Evolutionary conservation across 495 filamentous ascomycete species (phyloP), one percentile per base, ranked within the genome.

Genomic region (Umbilicaria muhlenbergii): DNA sequence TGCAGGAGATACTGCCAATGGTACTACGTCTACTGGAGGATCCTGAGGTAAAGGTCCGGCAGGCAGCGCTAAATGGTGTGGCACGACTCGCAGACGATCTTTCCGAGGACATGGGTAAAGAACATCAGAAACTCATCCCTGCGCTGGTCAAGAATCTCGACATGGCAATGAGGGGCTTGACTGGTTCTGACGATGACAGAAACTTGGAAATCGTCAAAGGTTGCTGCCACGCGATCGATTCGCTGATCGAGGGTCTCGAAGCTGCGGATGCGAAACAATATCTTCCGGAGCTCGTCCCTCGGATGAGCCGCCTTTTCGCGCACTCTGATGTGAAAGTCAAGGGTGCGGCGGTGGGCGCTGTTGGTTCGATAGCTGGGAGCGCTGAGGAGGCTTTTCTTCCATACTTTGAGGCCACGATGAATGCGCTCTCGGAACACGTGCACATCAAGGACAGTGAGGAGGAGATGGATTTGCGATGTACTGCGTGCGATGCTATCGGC

Each of bases 31-130:
- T 98, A 7, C 74, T 98, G 15, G 79, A 82, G 51, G 91, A 98
- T 52, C 68, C 71, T 4, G 86, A 86, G 41, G 64, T 75, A 49
- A 78, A 78, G 56, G 91, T 98, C 41, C 75, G 91, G 36, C 81
- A 87, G 57, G 81, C 87, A 34, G 79, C 91, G 31, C 64, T 98
- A 39, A 77, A 93, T 48, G 79, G 83, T 17, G 78, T 96, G 41
- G 83, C 86, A 44, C 77, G 86, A 41, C 66, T 98, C 32, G 87
- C 88, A 13, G 92, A 96, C 50, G 92, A 98, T 47, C 73, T 98
- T 7, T 78, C 87, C 2, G 86, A 92, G 54, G 86, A 91, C 54
- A 74, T 96, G 48, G 77, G 78, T 44, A 73, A 79, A 34, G 78
- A 88, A 59, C 91, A 96, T 60, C 75, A 80, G 40, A 70, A 70